phyloP scores from a whole-genome alignment of 805 yeast species.

The Metschnikowia baotianmanensis region DNA sequence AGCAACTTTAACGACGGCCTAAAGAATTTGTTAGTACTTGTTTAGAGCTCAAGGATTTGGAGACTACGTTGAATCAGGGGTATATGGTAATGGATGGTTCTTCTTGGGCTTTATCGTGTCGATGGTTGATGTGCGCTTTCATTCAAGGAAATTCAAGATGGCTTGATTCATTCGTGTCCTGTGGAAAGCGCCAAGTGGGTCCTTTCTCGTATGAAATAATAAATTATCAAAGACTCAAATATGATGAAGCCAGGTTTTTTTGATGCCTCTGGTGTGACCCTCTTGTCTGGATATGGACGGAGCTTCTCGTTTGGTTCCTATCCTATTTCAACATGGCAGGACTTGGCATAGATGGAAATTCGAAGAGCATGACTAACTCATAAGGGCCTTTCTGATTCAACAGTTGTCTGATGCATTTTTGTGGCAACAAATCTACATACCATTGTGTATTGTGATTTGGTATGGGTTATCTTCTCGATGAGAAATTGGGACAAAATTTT shows the following conservation, averaged over 20 bases:
- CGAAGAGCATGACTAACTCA: no score
- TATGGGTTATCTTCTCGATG: conserved; percentile 9
- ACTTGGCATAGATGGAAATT: background rate
- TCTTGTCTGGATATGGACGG: background rate
- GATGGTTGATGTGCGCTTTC: no score
- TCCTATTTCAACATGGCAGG: background rate
- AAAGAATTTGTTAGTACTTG: conserved; percentile 24
- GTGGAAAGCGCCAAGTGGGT: no score
- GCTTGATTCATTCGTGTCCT: no score
- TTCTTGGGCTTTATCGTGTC: no score
- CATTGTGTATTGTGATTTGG: conserved; percentile 21
- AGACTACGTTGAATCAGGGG: background rate
- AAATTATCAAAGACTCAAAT: background rate
- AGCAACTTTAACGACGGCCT: conserved; percentile 92
- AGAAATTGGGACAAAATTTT: conserved; percentile 20
- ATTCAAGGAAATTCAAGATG: no score
- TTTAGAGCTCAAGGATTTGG: background rate
- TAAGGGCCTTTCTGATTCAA: no score
- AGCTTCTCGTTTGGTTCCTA: no score
- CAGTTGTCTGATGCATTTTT: background rate
- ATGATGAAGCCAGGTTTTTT: background rate
- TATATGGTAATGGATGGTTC: background rate
- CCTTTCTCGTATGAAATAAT: background rate
- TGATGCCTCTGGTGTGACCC: background rate
- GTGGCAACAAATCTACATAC: conserved; percentile 16